Percentiles rank a stretch among this genome's conserved stretches.
Evolutionary conservation across 768 basidiomycete species (phyloP).

Genomic region (Boletus rex-veris): DNA sequence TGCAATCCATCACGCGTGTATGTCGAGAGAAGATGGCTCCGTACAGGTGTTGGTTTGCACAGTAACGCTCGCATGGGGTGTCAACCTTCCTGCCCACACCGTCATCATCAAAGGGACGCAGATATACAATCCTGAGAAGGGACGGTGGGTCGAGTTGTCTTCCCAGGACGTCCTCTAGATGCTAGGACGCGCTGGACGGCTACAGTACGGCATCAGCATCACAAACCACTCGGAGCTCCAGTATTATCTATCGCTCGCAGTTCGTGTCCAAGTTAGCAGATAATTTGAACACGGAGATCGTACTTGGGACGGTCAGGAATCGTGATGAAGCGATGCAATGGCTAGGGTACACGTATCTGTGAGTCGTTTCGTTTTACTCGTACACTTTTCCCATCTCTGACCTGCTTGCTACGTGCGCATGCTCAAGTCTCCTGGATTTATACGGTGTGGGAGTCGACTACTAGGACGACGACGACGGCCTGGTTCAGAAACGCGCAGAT

Average conservation of each 20-base stretch:
- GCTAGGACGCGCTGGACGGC: constrained; percentile 96
- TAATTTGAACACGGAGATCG: constrained; percentile 96
- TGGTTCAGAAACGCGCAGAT: too few relatives aligned
- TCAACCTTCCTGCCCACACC: constrained; percentile 95
- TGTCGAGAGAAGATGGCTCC: constrained; percentile 86
- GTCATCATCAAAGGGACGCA: constrained; percentile 94
- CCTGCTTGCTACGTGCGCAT: constrained; percentile 48
- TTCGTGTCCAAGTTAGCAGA: constrained; percentile 91
- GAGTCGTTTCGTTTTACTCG: constrained; percentile 29
- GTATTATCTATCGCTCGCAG: constrained; percentile 92
- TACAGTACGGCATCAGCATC: constrained; percentile 98
- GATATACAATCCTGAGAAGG: constrained; percentile 98
- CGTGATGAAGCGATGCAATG: constrained; percentile 70
- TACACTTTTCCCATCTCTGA: constrained; percentile 4
- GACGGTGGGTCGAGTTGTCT: constrained; percentile 93
- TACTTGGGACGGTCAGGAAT: constrained; percentile 91
- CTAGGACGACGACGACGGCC: constrained; percentile 71
- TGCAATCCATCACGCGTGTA: constrained; percentile 96
- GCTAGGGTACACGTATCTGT: constrained; percentile 76
- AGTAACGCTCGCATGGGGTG: constrained; percentile 98
- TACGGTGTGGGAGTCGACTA: constrained; percentile 92
- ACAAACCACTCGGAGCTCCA: constrained; percentile 97
- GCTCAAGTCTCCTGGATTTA: constrained; percentile 78
- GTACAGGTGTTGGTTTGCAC: constrained; percentile 96
- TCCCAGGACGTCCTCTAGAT: constrained; percentile 97